These are phyloP conservation scores for Penicillium flavigenum DNA, from an alignment of 495 filamentous ascomycete species.

Conservation along the genomic window DNA sequence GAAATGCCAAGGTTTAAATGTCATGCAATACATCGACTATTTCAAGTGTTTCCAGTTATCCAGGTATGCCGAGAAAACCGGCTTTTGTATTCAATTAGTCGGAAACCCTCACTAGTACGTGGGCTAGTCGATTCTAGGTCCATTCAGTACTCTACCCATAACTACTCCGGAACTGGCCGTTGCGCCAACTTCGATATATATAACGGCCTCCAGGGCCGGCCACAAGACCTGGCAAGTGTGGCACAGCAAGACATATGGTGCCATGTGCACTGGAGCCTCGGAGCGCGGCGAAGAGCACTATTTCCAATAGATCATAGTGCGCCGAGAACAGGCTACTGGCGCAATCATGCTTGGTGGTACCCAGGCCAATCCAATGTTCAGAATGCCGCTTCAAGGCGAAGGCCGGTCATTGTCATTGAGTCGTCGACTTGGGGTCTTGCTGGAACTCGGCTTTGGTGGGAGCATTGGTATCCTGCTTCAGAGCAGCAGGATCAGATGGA, in stretches of 20 bases:
- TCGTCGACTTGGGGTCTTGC: not conserved
- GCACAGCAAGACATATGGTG: not conserved
- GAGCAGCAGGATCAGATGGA: not conserved
- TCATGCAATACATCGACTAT: slow-evolving; percentile 3
- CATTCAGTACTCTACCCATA: not conserved
- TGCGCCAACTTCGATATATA: not conserved
- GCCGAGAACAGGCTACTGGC: not conserved
- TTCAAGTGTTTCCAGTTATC: not conserved
- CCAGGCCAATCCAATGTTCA: not conserved
- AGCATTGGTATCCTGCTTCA: not conserved
- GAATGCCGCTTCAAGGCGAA: not conserved
- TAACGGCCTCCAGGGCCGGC: not conserved
- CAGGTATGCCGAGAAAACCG: not conserved
- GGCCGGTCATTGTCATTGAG: not conserved
- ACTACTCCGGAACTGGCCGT: not conserved
- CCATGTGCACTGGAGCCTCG: not conserved
- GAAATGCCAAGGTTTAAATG: slow-evolving; percentile 8
- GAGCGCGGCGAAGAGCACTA: not conserved
- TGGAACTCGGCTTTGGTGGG: not conserved
- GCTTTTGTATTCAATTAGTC: not conserved
- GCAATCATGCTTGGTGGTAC: not conserved
- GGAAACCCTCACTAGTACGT: not conserved
- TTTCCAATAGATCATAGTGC: not conserved
- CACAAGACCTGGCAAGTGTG: slow-evolving; percentile 1
- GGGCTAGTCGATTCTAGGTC: not conserved